These are phyloP conservation scores for Leptoxyphium fumago DNA, from an alignment of 2,329 filamentous ascomycete genomes.

Conservation along the genomic window DNA sequence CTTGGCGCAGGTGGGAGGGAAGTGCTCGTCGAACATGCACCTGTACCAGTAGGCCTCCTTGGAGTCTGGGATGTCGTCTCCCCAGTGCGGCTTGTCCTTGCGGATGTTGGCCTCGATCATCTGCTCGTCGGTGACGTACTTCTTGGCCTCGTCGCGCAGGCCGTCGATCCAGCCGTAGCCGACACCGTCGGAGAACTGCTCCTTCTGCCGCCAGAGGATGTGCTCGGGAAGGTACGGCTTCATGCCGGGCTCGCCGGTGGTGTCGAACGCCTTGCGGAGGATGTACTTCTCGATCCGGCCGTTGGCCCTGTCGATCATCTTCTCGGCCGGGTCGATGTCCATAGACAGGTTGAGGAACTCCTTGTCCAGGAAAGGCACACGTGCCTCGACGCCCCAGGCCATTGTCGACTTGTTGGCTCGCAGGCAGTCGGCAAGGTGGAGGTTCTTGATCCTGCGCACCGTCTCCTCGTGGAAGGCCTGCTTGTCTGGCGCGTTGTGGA, in stretches of 20 bases:
- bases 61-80: slow-evolving; percentile 76
- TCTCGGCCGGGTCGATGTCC: slow-evolving; percentile 87
- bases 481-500: slow-evolving; percentile 85
- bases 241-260: slow-evolving; percentile 54
- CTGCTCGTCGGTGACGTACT: slow-evolving; percentile 87
- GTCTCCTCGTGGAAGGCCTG: slow-evolving; percentile 92
- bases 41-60: slow-evolving; percentile 99
- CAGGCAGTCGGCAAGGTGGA: slow-evolving; percentile 90
- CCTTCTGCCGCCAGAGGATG: slow-evolving; percentile 97
- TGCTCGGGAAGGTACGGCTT: slow-evolving; percentile 85
- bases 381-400: slow-evolving; percentile 94
- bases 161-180: slow-evolving; percentile 98
- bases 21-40: slow-evolving; percentile 97
- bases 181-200: slow-evolving; percentile 97
- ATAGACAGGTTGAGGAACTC: slow-evolving; percentile 84
- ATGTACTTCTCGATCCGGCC: slow-evolving; percentile 88
- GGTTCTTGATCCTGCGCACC: slow-evolving; percentile 85
- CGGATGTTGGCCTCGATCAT: slow-evolving; percentile 45
- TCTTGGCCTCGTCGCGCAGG: slow-evolving; percentile 85
- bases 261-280: slow-evolving; percentile 93
- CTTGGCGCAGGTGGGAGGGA: slow-evolving; percentile 76
- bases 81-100: slow-evolving; percentile 96
- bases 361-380: slow-evolving; percentile 96
- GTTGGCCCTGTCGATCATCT: slow-evolving; percentile 75
- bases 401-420: slow-evolving; percentile 98